These are phyloP conservation scores for Colletotrichum lini DNA, from an alignment of 2,329 filamentous ascomycete species.

Conservation along the genomic window DNA sequence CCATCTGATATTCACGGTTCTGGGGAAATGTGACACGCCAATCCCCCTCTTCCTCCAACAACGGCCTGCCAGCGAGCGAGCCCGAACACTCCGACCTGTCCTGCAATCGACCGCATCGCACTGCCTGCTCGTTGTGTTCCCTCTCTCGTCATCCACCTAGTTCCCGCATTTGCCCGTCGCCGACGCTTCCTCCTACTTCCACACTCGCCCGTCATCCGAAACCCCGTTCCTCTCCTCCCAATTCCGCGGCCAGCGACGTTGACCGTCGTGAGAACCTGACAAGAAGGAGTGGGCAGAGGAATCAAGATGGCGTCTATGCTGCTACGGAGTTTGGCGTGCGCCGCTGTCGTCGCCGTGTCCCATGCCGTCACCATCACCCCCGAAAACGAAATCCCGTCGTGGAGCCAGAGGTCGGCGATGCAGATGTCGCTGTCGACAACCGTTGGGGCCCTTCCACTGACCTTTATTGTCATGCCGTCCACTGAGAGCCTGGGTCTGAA, in stretches of 20 bases:
- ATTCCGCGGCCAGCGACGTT: constrained; percentile 52
- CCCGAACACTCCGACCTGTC: constrained; percentile 17
- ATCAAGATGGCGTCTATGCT: constrained; percentile 51
- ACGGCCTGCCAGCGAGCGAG: constrained; percentile 27
- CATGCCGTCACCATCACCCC: constrained; percentile 50
- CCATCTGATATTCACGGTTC: constrained; percentile 45
- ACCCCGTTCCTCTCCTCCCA: constrained; percentile 16
- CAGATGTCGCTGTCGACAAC: constrained; percentile 54
- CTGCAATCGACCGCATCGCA: constrained; percentile 18
- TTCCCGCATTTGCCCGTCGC: constrained; percentile 13
- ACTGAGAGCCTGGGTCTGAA: constrained; percentile 61
- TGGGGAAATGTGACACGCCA: constrained; percentile 48
- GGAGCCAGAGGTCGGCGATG: constrained; percentile 58
- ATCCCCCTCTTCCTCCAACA: constrained; percentile 40
- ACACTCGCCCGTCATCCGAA: constrained; percentile 15
- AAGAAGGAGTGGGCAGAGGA: constrained; percentile 11
- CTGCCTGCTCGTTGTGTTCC: constrained; percentile 29
- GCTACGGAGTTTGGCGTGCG: constrained; percentile 50
- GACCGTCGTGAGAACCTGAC: constrained; percentile 50
- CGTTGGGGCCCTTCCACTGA: constrained; percentile 46
- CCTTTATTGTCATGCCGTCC: constrained; percentile 63
- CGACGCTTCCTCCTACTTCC: not conserved
- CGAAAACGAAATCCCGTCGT: constrained; percentile 54
- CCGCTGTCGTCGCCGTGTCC: constrained; percentile 52
- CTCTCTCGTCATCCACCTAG: constrained; percentile 11